These are phyloP conservation scores for Gonapodya sp. DNA, from an alignment of 192 early-diverging fungal species.

Conservation along the genomic window DNA sequence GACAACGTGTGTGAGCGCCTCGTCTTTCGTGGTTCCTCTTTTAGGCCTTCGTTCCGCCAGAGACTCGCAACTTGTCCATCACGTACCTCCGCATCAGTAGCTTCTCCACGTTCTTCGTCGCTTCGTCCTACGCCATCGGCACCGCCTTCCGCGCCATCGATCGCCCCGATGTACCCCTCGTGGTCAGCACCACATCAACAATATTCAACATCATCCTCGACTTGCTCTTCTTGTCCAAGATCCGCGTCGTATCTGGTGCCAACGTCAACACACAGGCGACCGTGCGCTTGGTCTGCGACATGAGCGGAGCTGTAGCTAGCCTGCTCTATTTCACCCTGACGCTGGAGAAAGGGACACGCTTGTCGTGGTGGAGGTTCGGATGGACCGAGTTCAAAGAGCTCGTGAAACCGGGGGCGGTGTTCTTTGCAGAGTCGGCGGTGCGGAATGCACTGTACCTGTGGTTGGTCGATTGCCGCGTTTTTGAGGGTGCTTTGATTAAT, in stretches of 20 bases:
- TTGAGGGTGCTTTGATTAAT: background rate
- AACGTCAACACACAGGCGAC: conserved; percentile 20
- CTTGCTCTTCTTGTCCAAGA: conserved; percentile 17
- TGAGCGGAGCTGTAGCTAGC: conserved; percentile 12
- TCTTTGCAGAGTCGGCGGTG: conserved; percentile 19
- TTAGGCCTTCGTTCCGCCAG: conserved; percentile 18
- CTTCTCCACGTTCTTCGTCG: conserved; percentile 19
- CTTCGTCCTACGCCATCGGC: conserved; percentile 15
- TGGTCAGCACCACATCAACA: conserved; percentile 12
- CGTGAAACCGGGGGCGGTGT: conserved; percentile 13
- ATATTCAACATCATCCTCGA: conserved; percentile 20
- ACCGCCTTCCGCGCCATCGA: conserved; percentile 17
- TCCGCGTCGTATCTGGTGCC: conserved; percentile 14
- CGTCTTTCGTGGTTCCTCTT: too few relatives aligned
- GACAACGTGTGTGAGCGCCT: too few relatives aligned
- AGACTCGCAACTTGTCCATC: conserved; percentile 14
- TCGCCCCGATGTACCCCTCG: conserved; percentile 19
- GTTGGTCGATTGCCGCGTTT: background rate
- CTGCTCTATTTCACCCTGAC: conserved; percentile 14
- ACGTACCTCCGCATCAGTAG: conserved; percentile 20
- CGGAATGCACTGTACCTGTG: conserved; percentile 21
- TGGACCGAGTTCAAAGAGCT: conserved; percentile 3
- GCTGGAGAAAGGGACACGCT: background rate
- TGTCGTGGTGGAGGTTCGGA: background rate
- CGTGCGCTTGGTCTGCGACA: conserved; percentile 19